Evolutionary conservation across 1,284 basidiomycete genomes (phyloP).

Genomic region (Moesziomyces sp.): DNA sequence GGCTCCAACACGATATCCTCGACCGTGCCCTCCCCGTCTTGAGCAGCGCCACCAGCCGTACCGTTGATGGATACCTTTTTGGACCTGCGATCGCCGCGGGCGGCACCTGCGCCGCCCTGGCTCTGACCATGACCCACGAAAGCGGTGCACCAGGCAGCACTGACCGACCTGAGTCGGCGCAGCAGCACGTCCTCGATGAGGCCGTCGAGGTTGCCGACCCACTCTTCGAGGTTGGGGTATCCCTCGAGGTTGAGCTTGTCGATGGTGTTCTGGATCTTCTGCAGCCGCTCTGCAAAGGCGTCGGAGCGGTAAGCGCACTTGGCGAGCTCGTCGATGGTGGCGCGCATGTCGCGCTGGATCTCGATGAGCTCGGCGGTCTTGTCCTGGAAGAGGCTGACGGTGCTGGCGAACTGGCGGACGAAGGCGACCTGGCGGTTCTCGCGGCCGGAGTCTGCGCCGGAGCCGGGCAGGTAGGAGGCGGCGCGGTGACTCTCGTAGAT

Average conservation of each 20-base stretch:
- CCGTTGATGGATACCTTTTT: conserved; percentile 20
- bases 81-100: conserved; percentile 12
- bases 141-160: conserved; percentile 86
- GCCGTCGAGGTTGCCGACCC: conserved; percentile 88
- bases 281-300: conserved; percentile 81
- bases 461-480: conserved; percentile 65
- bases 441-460: conserved; percentile 42
- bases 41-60: not conserved
- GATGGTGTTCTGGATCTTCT: conserved; percentile 87
- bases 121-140: conserved; percentile 70
- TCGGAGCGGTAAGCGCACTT: conserved; percentile 86
- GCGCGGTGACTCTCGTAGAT: conserved; percentile 72
- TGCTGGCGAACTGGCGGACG: conserved; percentile 92
- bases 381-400: conserved; percentile 82
- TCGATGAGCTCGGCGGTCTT: conserved; percentile 94
- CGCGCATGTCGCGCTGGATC: conserved; percentile 84
- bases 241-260: conserved; percentile 95
- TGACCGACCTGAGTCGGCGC: conserved; percentile 81
- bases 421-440: conserved; percentile 91
- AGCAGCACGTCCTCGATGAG: conserved; percentile 85
- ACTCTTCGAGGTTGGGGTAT: conserved; percentile 95
- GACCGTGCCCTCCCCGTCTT: conserved; percentile 12
- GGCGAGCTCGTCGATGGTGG: conserved; percentile 78
- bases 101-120: conserved; percentile 11
- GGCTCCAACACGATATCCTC: conserved; percentile 42